These are phyloP conservation scores for Mycena leptocephala DNA, from an alignment of 768 basidiomycete species.

Conservation along the genomic window DNA sequence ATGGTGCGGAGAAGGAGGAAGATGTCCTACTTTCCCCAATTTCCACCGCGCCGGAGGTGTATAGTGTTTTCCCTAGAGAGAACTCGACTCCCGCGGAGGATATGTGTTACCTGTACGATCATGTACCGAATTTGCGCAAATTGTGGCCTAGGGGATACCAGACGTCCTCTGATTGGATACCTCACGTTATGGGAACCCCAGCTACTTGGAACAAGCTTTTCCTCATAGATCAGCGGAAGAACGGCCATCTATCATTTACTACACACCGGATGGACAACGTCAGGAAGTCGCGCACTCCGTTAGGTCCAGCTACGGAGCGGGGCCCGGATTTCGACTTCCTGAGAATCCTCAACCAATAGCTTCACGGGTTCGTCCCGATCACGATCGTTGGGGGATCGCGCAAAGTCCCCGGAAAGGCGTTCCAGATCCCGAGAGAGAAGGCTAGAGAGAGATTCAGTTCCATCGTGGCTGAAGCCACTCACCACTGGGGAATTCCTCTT, in stretches of 20 bases:
- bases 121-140: background rate
- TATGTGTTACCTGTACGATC: background rate
- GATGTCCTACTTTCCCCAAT: background rate
- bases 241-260: background rate
- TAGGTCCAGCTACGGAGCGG: background rate
- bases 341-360: too few species aligned
- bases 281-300: background rate
- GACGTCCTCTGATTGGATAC: too few species aligned
- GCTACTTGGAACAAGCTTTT: background rate
- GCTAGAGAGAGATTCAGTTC: too few species aligned
- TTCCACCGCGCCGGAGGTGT: background rate
- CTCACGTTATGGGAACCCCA: rapidly evolving
- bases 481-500: too few species aligned
- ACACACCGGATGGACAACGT: background rate
- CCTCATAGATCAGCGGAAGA: background rate
- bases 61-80: background rate
- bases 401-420: too few species aligned
- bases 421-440: too few species aligned
- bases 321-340: background rate
- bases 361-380: too few species aligned
- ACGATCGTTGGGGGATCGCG: background rate
- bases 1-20: background rate
- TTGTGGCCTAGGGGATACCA: background rate
- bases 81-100: background rate
- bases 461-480: too few species aligned